Conservation (phyloP, 169 alveolate species). For the Condylostoma magnum region DNA sequence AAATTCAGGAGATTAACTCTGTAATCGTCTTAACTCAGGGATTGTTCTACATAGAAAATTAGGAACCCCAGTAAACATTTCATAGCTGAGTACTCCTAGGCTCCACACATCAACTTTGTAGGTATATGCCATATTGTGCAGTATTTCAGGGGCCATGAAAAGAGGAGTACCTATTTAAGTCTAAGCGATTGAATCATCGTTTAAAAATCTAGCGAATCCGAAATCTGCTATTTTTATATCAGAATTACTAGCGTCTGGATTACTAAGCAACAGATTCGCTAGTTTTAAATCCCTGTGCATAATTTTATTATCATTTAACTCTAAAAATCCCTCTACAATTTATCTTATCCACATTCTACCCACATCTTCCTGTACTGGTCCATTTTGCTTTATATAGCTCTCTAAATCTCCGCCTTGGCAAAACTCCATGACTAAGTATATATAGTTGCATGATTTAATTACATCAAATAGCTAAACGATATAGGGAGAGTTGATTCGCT, state of each 20-base stretch:
- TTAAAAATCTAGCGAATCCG: conserved; percentile 41
- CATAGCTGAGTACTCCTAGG: conserved; percentile 45
- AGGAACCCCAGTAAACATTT: conserved; percentile 25
- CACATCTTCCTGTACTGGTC: neutral
- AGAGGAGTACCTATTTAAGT: conserved; percentile 53
- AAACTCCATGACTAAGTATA: conserved; percentile 32
- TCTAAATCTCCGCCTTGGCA: conserved; percentile 30
- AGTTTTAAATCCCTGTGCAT: conserved; percentile 52
- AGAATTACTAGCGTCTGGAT: conserved; percentile 5
- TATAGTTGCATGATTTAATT: neutral
- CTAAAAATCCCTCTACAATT: conserved; percentile 10
- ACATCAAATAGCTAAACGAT: conserved; percentile 11
- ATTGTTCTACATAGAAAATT: conserved; percentile 20
- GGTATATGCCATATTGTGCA: conserved; percentile 28
- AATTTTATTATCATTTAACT: conserved; percentile 24
- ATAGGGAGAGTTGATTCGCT: neutral
- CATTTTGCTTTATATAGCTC: conserved; percentile 2
- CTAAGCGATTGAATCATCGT: conserved; percentile 20
- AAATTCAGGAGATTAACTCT: neutral
- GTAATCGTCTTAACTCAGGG: conserved; percentile 5
- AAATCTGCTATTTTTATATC: conserved; percentile 47
- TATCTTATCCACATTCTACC: conserved; percentile 9
- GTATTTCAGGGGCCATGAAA: conserved; percentile 53
- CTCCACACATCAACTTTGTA: conserved; percentile 58
- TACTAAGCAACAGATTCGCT: conserved; percentile 32